Percentiles rank a stretch among this genome's conserved stretches.
Evolutionary conservation across 495 filamentous ascomycete genomes (phyloP).

Genomic region (Xylaria cubensis): DNA sequence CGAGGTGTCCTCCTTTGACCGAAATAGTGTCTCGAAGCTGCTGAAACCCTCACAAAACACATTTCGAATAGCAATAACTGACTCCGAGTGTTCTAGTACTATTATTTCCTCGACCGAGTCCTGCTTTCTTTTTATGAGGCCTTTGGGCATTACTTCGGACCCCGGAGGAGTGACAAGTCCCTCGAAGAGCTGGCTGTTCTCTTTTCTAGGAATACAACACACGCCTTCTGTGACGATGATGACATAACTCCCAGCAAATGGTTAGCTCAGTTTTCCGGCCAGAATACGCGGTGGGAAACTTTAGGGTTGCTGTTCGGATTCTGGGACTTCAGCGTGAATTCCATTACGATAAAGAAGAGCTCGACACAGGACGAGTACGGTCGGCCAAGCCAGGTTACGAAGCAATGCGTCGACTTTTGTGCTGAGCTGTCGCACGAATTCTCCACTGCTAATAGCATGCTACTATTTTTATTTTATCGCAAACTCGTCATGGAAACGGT

Average conservation of each 20-base stretch:
- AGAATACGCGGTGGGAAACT: slow-evolving; percentile 65
- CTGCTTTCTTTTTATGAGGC: slow-evolving; percentile 27
- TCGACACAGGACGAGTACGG: slow-evolving; percentile 30
- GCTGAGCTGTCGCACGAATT: slow-evolving; percentile 56
- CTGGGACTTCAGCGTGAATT: slow-evolving; percentile 41
- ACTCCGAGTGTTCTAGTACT: slow-evolving; percentile 11
- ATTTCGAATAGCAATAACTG: too few relatives aligned
- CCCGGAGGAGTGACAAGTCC: slow-evolving; percentile 12
- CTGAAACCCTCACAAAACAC: too few relatives aligned
- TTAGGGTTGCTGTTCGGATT: slow-evolving; percentile 60
- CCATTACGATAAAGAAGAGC: slow-evolving; percentile 18
- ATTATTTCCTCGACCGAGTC: slow-evolving; percentile 24
- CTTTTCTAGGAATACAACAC: slow-evolving; percentile 36
- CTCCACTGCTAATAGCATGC: slow-evolving; percentile 55
- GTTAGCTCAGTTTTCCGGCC: slow-evolving; percentile 53
- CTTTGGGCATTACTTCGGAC: slow-evolving; percentile 33
- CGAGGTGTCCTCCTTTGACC: too few relatives aligned
- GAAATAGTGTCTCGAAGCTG: too few relatives aligned
- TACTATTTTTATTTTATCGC: slow-evolving; percentile 54
- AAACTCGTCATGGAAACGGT: slow-evolving; percentile 47
- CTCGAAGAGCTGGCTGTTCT: slow-evolving; percentile 34
- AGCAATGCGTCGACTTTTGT: slow-evolving; percentile 52
- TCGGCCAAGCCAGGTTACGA: slow-evolving; percentile 42
- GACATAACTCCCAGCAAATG: slow-evolving; percentile 47
- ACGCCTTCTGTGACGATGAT: slow-evolving; percentile 37